Percentiles rank a stretch among this genome's conserved stretches.
Conservation (phyloP, 1,139 yeast species). For the Diutina rugosa region DNA sequence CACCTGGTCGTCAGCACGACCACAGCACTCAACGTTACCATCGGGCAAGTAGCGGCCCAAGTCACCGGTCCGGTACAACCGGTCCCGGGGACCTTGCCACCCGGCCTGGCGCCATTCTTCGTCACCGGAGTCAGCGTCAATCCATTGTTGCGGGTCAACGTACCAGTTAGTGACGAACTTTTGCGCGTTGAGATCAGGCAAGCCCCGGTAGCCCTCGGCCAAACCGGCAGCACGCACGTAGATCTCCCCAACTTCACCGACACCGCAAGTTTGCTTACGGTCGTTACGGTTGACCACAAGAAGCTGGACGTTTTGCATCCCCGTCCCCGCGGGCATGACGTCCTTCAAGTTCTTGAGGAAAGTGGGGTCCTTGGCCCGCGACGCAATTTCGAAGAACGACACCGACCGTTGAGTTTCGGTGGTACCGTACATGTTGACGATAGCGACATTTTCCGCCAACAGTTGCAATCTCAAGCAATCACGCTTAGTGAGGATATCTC, state of each 20-base stretch:
- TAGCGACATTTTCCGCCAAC: constrained; percentile 76
- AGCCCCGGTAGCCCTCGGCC: constrained; percentile 89
- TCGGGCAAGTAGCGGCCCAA: constrained; percentile 93
- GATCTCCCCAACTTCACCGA: constrained; percentile 97
- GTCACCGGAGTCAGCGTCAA: constrained; percentile 29
- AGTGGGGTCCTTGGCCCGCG: constrained; percentile 53
- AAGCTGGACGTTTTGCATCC: constrained; percentile 91
- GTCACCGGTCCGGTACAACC: constrained; percentile 95
- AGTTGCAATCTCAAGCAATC: constrained; percentile 90
- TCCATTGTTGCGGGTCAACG: constrained; percentile 51
- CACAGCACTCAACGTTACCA: constrained; percentile 96
- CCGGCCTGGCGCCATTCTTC: constrained; percentile 50
- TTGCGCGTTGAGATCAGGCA: constrained; percentile 77
- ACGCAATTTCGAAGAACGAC: constrained; percentile 79
- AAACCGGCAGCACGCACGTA: constrained; percentile 97
- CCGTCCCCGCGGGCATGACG: constrained; percentile 96
- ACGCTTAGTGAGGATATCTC: constrained; percentile 92
- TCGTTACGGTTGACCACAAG: constrained; percentile 88
- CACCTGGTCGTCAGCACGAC: constrained; percentile 98
- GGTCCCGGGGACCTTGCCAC: constrained; percentile 91
- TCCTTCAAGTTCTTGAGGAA: constrained; percentile 82
- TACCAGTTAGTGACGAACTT: constrained; percentile 91
- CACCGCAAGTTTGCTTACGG: constrained; percentile 83
- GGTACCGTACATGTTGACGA: constrained; percentile 98
- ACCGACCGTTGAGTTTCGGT: constrained; percentile 98